Evolutionary conservation across 768 basidiomycete genomes (phyloP).

Genomic region (Pulveroboletus frians): DNA sequence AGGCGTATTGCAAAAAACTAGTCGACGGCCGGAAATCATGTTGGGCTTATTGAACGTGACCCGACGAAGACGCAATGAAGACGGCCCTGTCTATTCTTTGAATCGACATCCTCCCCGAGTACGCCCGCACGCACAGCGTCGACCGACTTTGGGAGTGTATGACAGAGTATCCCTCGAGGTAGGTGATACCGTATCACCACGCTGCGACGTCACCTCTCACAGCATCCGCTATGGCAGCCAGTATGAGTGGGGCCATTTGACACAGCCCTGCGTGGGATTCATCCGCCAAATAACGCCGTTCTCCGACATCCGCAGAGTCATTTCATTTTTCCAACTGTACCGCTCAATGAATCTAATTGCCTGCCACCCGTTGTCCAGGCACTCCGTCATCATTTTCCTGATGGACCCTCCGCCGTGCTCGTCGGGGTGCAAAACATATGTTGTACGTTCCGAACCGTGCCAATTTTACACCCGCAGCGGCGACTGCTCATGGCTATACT

Average conservation of each 20-base stretch:
- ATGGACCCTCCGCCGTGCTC: slow-evolving; percentile 13
- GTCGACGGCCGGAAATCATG: slow-evolving; percentile 47
- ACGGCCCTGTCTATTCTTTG: slow-evolving; percentile 21
- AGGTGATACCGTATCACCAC: not conserved
- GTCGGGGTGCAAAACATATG: slow-evolving; percentile 12
- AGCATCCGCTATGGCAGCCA: slow-evolving; percentile 6
- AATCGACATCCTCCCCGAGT: slow-evolving; percentile 28
- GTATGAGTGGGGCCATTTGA: slow-evolving; percentile 4
- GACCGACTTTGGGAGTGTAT: slow-evolving; percentile 46
- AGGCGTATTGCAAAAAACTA: slow-evolving; percentile 42
- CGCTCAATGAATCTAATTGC: slow-evolving; percentile 25
- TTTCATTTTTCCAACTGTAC: slow-evolving; percentile 25
- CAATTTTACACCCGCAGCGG: slow-evolving; percentile 1
- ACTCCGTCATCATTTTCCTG: slow-evolving; percentile 9
- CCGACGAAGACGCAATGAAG: slow-evolving; percentile 35
- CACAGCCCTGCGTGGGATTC: slow-evolving; percentile 18
- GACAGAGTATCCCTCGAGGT: slow-evolving; percentile 12
- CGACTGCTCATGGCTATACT: not conserved
- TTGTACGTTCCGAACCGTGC: slow-evolving; percentile 3
- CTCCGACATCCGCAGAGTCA: slow-evolving; percentile 19
- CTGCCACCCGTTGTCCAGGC: slow-evolving; percentile 29
- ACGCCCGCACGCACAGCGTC: slow-evolving; percentile 54
- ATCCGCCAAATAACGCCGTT: slow-evolving; percentile 24
- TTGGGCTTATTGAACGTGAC: slow-evolving; percentile 41
- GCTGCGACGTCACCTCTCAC: slow-evolving; percentile 12